Evolutionary conservation across 129 eudicot species (phyloP).

Genomic region (Arctium minus): DNA sequence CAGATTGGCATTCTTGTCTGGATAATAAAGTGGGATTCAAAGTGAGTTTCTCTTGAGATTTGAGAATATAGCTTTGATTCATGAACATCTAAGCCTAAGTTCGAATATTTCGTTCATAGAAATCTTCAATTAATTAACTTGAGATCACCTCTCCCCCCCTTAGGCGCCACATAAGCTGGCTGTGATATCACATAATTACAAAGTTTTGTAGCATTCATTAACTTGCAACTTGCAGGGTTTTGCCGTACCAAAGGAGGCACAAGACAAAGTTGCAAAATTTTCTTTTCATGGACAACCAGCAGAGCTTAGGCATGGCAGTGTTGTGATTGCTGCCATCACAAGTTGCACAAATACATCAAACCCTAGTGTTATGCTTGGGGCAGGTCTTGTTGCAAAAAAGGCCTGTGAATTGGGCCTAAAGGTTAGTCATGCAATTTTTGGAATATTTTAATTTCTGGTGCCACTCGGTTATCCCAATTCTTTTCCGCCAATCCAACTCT

Average conservation of each 20-base stretch:
- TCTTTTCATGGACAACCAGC: constrained; percentile 86
- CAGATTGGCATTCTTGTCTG: constrained; percentile 94
- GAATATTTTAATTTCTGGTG: neutral
- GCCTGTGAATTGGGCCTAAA: constrained; percentile 90
- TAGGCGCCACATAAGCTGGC: neutral
- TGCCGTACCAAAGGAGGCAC: constrained; percentile 86
- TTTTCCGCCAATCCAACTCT: constrained; percentile 6
- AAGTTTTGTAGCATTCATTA: neutral
- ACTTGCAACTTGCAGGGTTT: constrained; percentile 51
- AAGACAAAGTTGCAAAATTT: constrained; percentile 82
- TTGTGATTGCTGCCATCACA: constrained; percentile 97
- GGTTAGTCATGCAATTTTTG: constrained; percentile 41
- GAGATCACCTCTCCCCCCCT: neutral
- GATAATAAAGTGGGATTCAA: constrained; percentile 92
- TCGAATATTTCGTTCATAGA: neutral
- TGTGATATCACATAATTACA: constrained; percentile 5
- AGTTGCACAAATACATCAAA: constrained; percentile 99
- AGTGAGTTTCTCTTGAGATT: constrained; percentile 30
- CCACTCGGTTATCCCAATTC: neutral
- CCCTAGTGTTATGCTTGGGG: constrained; percentile 99
- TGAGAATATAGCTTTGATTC: neutral
- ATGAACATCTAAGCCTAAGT: constrained; percentile 7
- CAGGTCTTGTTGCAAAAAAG: constrained; percentile 95
- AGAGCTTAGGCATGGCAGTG: constrained; percentile 91
- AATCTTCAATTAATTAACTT: neutral